phyloP scores from a whole-genome alignment of 2,329 filamentous ascomycete species.

The Ophiocordyceps camponoti-saundersi region DNA sequence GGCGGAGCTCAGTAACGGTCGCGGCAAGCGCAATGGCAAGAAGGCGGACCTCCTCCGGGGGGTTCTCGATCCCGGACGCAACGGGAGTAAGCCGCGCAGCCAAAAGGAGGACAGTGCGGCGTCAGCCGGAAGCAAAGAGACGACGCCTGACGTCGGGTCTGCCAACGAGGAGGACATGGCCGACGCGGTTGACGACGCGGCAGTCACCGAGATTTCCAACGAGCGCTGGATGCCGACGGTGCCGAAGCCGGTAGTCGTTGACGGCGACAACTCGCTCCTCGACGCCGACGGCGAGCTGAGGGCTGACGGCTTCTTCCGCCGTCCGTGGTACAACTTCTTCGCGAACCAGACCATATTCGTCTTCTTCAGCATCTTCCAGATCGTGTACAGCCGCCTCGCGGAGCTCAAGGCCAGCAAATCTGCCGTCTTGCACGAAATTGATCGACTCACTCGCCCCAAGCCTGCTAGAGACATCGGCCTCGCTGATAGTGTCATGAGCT shows the following conservation, averaged over 20 bases:
- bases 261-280: constrained; percentile 33
- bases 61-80: constrained; percentile 63
- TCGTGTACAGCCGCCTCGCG: constrained; percentile 69
- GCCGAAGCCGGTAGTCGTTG: constrained; percentile 36
- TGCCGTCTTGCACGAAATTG: constrained; percentile 56
- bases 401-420: constrained; percentile 68
- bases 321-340: constrained; percentile 77
- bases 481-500: constrained; percentile 60
- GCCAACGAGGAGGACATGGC: constrained; percentile 61
- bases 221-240: constrained; percentile 48
- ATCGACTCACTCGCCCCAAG: constrained; percentile 56
- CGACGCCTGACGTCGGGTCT: constrained; percentile 70
- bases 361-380: constrained; percentile 87
- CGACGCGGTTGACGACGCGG: constrained; percentile 39
- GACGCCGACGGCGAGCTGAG: constrained; percentile 47
- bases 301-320: constrained; percentile 65
- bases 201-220: constrained; percentile 44
- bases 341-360: constrained; percentile 83
- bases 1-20: constrained; percentile 52
- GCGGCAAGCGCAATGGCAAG: constrained; percentile 54
- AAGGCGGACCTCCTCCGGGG: constrained; percentile 70
- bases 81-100: constrained; percentile 49
- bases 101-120: constrained; percentile 69
- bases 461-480: constrained; percentile 73
- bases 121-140: constrained; percentile 61